Conservation (phyloP, 371 early-diverging fungal genomes). For the Mortierella sp. region DNA sequence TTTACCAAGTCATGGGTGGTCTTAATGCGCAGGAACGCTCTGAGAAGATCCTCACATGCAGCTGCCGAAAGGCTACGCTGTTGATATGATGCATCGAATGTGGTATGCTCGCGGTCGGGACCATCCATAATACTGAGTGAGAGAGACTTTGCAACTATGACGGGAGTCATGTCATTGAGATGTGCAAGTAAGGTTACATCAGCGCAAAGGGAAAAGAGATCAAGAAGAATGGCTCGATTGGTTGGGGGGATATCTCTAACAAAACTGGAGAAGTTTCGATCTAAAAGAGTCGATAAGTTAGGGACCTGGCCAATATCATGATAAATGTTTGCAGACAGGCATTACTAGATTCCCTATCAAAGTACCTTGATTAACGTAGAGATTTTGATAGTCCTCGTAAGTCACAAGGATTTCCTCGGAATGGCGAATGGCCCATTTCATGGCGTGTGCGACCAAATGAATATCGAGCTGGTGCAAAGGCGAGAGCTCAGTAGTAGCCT, state of each 20-base stretch:
- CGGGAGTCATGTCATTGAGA: slow-evolving; percentile 50
- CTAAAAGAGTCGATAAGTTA: slow-evolving; percentile 6
- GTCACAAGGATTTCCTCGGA: slow-evolving; percentile 52
- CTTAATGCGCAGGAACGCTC: slow-evolving; percentile 55
- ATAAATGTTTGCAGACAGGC: not conserved
- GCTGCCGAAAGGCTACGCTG: slow-evolving; percentile 54
- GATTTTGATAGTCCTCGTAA: slow-evolving; percentile 40
- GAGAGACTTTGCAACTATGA: slow-evolving; percentile 50
- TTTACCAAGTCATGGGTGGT: slow-evolving; percentile 47
- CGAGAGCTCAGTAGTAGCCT: slow-evolving; percentile 49
- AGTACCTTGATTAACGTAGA: slow-evolving; percentile 50
- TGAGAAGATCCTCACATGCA: slow-evolving; percentile 50
- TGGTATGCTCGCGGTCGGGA: slow-evolving; percentile 41
- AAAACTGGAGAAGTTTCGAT: slow-evolving; percentile 42
- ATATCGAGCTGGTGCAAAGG: slow-evolving; percentile 41
- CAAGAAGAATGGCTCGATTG: slow-evolving; percentile 50
- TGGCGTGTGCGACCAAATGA: slow-evolving; percentile 51
- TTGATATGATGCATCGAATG: slow-evolving; percentile 51
- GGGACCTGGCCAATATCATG: not conserved
- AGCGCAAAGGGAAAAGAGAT: slow-evolving; percentile 55
- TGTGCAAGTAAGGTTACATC: slow-evolving; percentile 51
- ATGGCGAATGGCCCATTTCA: slow-evolving; percentile 56
- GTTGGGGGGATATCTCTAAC: slow-evolving; percentile 36
- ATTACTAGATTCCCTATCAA: too few species aligned
- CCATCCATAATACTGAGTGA: slow-evolving; percentile 55